Evolutionary conservation across 805 yeast species (phyloP), one percentile per base, ranked within the genome.

Genomic region (Kuraishia piskuri): DNA sequence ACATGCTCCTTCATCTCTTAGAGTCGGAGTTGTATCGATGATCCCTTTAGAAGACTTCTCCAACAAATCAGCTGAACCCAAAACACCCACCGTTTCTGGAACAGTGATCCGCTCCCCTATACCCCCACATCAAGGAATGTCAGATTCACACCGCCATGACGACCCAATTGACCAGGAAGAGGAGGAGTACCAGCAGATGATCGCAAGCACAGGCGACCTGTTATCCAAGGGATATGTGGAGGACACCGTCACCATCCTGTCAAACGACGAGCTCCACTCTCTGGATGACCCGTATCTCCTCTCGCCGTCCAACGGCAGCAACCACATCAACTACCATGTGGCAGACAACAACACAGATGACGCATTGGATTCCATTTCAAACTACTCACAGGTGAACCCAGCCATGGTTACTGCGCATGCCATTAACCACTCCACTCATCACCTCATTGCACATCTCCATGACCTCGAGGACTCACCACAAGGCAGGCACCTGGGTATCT

Each of bases 401-500:
- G 14, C 17, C 17, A 5, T 31, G 8, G 19, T 10, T 19, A 47
- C 31, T n/a, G 49, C 49, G 14, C 20, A 22, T 19, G 6, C 25
- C 9, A 22, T 22, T 2, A 47, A 7, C 8, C 26, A 47, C 49
- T 20, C 23, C 23, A 45, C 22, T 3, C 47, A 45, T 12, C 47
- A 45, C 14, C 23, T 22, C 8, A 25, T 50, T 10, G 36, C 52
- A 7, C 52, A 50, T 23, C 31, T 50, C 21, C 48, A 50, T n/a
- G 52, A 50, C 22, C 58, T 63, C 12, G 83, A 79, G 58, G 83
- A 79, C 22, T 67, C 78, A 1, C 91, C 91, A 0, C 90, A 84
- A 58, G 92, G 92, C 1, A 70, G 92, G 44, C 90, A 86, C 65
- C 64, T 87, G 56, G 92, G 92, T 0, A 64, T 84, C 2, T 84